Evolutionary conservation across 2,329 filamentous ascomycete genomes (phyloP), one percentile per base, ranked within the genome.

Genomic region (Aspergillus nomiae): DNA sequence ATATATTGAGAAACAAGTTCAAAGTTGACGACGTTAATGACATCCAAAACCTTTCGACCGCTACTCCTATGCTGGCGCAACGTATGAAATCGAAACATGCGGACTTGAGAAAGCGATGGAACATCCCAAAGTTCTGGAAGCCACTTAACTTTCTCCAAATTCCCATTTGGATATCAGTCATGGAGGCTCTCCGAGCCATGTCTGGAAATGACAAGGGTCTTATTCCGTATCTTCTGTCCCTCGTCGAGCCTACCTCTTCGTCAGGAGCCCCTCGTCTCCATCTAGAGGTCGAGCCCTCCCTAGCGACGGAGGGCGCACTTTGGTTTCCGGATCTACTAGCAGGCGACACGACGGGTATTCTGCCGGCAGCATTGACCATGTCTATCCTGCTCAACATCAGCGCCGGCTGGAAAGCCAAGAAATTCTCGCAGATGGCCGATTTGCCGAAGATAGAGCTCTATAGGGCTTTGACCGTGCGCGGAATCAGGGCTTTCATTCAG

Each of bases 311-410:
- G 74, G 87, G 87, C n/a, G 80, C 83, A 3, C 76, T 87, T 2
- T 90, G 87, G 87, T 88, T 88, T 61, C 80, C 82, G 1, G 80
- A 89, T 70, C 80, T 90, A 16, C 75, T 85, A 6, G 69, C 79
- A 0, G 76, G 84, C 10, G 87, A 89, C 67, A 80, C 85, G 0
- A 81, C 80, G 3, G 74, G 82, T 2, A 66, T 79, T 2, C 76
- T 88, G 1, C 85, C 86, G 0, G 77, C 82, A 46, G 62, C 82
- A 3, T 76, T 87, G 26, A 82, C 81, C 0, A 77, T 74, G 0
- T 76, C 81, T 5, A 82, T 87, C 62, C 72, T 87, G 19, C 65
- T 79, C 9, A 86, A 85, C 65, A 72, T 87, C 43, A 70, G 64
- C 16, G 48, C 32, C 21, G 76, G 76, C 8, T 77, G 74, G 73